Conservation (phyloP, 2,329 filamentous ascomycete genomes). For the Xylaria hypoxylon region DNA sequence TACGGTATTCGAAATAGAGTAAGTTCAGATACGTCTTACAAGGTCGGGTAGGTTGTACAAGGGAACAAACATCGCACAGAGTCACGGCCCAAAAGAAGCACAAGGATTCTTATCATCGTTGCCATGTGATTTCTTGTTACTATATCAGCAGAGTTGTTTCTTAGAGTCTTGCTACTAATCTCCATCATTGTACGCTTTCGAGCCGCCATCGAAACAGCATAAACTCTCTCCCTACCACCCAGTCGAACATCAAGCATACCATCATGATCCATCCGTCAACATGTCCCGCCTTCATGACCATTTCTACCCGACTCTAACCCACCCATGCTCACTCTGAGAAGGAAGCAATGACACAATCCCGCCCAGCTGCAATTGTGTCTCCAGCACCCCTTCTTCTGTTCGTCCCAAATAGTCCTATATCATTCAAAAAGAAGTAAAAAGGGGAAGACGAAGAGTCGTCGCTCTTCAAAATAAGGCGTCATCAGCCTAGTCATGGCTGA, state of each 20-base stretch:
- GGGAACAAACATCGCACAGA: not conserved
- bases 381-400: not conserved
- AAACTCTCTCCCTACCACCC: not conserved
- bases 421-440: not conserved
- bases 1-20: too few species aligned
- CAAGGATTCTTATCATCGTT: not conserved
- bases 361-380: not conserved
- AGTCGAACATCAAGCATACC: slow-evolving; percentile 9
- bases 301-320: slow-evolving; percentile 4
- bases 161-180: slow-evolving; percentile 12
- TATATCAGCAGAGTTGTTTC: slow-evolving; percentile 21
- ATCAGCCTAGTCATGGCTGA: not conserved
- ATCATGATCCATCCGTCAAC: slow-evolving; percentile 13
- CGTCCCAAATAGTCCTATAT: slow-evolving; percentile 20
- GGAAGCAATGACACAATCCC: slow-evolving; percentile 3
- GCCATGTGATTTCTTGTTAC: slow-evolving; percentile 4
- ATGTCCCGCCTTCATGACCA: not conserved
- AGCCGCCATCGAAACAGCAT: not conserved
- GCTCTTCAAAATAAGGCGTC: not conserved
- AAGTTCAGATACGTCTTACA: too few species aligned
- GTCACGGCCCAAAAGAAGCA: not conserved
- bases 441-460: not conserved
- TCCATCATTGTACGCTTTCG: slow-evolving; percentile 15
- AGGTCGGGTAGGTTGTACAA: not conserved
- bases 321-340: not conserved